phyloP scores from a whole-genome alignment of 1,139 yeast genomes.

The Lodderomyces parapsilosis region DNA sequence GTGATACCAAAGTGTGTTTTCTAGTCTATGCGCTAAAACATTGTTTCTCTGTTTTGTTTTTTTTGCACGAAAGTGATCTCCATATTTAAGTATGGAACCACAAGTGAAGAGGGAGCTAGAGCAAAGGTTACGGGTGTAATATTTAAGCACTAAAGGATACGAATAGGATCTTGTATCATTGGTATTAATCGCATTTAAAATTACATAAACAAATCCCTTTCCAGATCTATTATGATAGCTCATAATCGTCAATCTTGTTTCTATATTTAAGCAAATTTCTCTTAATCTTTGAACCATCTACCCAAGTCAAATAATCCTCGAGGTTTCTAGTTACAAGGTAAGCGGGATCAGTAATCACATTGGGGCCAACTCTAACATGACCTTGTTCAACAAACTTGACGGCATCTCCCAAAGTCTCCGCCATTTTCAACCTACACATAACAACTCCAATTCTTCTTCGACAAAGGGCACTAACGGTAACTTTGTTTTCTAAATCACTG shows the following conservation, averaged over 20 bases:
- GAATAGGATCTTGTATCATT: no score
- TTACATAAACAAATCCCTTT: background rate
- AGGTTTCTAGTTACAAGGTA: slow-evolving; percentile 85
- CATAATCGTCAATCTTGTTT: slow-evolving; percentile 81
- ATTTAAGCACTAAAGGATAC: no score
- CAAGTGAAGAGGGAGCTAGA: no score
- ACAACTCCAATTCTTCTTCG: slow-evolving; percentile 92
- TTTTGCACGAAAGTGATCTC: no score
- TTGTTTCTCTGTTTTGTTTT: no score
- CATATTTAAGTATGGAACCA: no score
- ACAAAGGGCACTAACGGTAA: slow-evolving; percentile 89
- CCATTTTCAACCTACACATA: slow-evolving; percentile 94
- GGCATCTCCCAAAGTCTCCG: slow-evolving; percentile 85
- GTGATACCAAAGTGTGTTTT: no score
- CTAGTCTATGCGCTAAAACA: no score
- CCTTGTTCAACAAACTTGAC: slow-evolving; percentile 94
- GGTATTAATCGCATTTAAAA: no score
- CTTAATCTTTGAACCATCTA: slow-evolving; percentile 90
- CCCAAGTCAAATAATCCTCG: slow-evolving; percentile 99
- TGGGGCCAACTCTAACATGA: slow-evolving; percentile 96
- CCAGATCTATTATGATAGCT: slow-evolving; percentile 40
- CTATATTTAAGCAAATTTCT: slow-evolving; percentile 84
- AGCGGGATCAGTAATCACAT: slow-evolving; percentile 93
- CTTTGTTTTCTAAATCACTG: slow-evolving; percentile 88
- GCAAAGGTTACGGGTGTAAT: no score